Percentiles rank a stretch among this genome's conserved stretches.
Evolutionary conservation across 1,284 basidiomycete genomes (phyloP).

Genomic region (Athelia sp.): DNA sequence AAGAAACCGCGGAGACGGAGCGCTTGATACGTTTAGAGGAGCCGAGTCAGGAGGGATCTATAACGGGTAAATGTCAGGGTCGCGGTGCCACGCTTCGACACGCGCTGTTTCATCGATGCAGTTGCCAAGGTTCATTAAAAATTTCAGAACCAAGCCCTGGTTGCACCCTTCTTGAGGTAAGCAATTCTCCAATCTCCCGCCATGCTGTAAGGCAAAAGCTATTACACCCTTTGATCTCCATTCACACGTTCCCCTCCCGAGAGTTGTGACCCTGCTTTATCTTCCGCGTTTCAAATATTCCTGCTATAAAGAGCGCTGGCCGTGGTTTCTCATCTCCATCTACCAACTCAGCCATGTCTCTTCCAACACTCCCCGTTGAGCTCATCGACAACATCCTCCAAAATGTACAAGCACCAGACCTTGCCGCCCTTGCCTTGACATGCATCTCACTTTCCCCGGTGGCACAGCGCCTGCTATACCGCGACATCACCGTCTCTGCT

Average conservation of each 20-base stretch:
- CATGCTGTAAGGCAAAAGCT: no score
- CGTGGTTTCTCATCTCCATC: not conserved
- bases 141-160: no score
- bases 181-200: no score
- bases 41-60: no score
- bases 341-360: constrained; percentile 22
- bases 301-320: not conserved
- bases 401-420: constrained; percentile 30
- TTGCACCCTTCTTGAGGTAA: no score
- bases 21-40: no score
- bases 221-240: not conserved
- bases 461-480: constrained; percentile 59
- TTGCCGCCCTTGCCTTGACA: constrained; percentile 43
- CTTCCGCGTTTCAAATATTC: not conserved
- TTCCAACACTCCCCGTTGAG: constrained; percentile 45
- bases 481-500: constrained; percentile 42
- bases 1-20: no score
- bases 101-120: no score
- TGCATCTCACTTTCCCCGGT: constrained; percentile 35
- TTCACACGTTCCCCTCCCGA: constrained; percentile 9
- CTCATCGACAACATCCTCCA: constrained; percentile 44
- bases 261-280: no score
- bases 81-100: no score
- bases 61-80: no score
- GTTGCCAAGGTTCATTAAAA: no score